A percentile compares a stretch with the other conserved stretches of the same genome.
These are phyloP conservation scores for Phytophthora citrophthora DNA, from an alignment of 352 stramenopile species.

Conservation along the genomic window DNA sequence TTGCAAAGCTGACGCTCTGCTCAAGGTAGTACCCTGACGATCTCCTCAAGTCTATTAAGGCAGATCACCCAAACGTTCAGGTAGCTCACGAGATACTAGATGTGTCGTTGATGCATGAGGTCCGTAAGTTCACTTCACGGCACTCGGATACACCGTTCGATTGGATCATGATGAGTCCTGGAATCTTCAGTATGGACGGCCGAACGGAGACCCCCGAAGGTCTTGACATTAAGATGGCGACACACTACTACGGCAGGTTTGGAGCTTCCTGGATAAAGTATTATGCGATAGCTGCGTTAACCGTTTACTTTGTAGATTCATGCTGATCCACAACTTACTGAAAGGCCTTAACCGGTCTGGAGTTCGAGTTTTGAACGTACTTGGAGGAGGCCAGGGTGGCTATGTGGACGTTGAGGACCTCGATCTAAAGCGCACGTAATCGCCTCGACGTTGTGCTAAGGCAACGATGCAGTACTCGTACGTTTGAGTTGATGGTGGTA, in stretches of 20 bases:
- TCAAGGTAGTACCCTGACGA: constrained; percentile 13
- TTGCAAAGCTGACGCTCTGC: constrained; percentile 15
- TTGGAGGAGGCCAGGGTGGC: constrained; percentile 10
- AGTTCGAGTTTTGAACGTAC: constrained; percentile 18
- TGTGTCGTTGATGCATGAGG: constrained; percentile 11
- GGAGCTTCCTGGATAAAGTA: neutral
- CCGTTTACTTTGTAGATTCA: constrained; percentile 6
- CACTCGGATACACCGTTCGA: constrained; percentile 16
- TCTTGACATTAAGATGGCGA: constrained; percentile 19
- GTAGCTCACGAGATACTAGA: constrained; percentile 17
- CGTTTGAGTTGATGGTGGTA: neutral
- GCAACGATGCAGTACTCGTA: constrained; percentile 18
- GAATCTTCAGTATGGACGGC: constrained; percentile 4
- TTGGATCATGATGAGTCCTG: constrained; percentile 13
- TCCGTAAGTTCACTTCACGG: constrained; percentile 13
- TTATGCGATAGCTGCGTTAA: neutral
- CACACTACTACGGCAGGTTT: constrained; percentile 20
- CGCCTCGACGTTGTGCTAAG: constrained; percentile 2
- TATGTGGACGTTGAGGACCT: constrained; percentile 12
- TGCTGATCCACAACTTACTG: constrained; percentile 21
- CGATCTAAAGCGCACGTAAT: constrained; percentile 20
- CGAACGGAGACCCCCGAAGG: constrained; percentile 8
- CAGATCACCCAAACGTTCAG: constrained; percentile 13
- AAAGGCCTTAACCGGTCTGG: constrained; percentile 15
- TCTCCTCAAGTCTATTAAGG: constrained; percentile 7